Base-by-base conservation (phyloP, 208 protist genomes). In the Jaenimonas drosophilae region DNA sequence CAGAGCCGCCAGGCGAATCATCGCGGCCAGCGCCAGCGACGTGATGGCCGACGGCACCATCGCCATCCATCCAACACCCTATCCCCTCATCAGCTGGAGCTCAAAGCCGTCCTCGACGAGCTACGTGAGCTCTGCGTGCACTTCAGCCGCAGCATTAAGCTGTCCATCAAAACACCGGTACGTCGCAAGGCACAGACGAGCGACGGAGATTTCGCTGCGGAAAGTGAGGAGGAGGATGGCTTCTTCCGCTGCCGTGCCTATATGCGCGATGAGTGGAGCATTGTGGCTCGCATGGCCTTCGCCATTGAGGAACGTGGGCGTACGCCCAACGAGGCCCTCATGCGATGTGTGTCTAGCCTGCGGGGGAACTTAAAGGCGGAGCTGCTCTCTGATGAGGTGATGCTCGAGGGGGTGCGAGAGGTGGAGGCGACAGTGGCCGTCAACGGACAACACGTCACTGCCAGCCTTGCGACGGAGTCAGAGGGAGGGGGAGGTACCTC, bases 191-290 rank as follows among this genome's bases (percentile, higher is more conserved):
- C 24, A 3, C 27, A n/a, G 31, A 36, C 16, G 9, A 44, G 37
- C 32, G 23, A 9, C 4, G 38, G 9, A 3, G 1, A 16, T 11
- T 1, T 16, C n/a, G 30, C 9, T 14, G 16, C 30, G 17, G 26
- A 19, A 11, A 30, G 26, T 4, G 17, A 53, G 29, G 41, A 55
- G 38, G 23, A 19, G 2, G 40, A 28, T 21, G 21, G 4, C 2
- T 50, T 39, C 19, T 94, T 75, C 73, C 66, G 70, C 20, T 94
- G 85, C 32, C 71, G 85, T 5, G 80, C 72, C 41, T 94, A 94
- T 54, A 61, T 82, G 34, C 79, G 80, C 40, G 78, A 90, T 32
- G 80, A 94, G 46, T 94, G 85, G 85, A 66, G 62, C 34, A 54
- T 74, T 12, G 58, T 62, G 11, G 56, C 70, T 1, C 74, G 50